Evolutionary conservation across 345 rosid genomes (phyloP), one percentile per base, ranked within the genome.

Genomic region (Turritis glabra): DNA sequence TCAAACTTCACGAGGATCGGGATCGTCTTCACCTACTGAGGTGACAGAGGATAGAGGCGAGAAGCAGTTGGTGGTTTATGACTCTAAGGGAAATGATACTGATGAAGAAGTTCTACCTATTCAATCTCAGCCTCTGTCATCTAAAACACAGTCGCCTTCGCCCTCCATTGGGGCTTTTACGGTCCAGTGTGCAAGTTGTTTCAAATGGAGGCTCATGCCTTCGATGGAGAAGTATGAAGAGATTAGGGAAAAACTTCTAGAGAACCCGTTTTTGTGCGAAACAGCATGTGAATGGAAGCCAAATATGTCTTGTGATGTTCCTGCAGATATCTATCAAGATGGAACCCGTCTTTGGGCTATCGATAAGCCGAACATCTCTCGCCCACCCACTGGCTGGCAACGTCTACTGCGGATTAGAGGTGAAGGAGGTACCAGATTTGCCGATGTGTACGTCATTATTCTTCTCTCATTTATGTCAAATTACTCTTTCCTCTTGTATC

Each of bases 321-420:
- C 96, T 50, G 79, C 86, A 1, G 98, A 94, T 83, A 88, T 94
- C 62, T 80, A 88, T 77, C 98, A 91, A 83, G 97, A 94, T 79
- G 95, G 90, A 44, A 86, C 93, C 47, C 81, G 90, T 78, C 84
- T 94, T 27, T 94, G 97, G 98, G 98, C 98, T 37, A 90, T 94
- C 73, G 98, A 91, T 78, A 90, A 88, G 48, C 98, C 97, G 12
- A 90, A 86, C 52, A 94, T 94, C 23, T 90, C 95, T 40, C 95
- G 84, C 70, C 96, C 98, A 7, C 98, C 98, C 46, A 75, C 77
- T 52, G 96, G 98, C 0, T 94, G 98, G 98, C 89, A 90, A 74
- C 88, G 98, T 54, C 73, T 85, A 33, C 79, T 91, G 26, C 79
- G 87, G 32, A 91, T 94, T 67, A 80, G 98, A 71, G 90, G 88